Base-by-base conservation (phyloP, 306 rosid genomes). In the Lagenaria siceraria region DNA sequence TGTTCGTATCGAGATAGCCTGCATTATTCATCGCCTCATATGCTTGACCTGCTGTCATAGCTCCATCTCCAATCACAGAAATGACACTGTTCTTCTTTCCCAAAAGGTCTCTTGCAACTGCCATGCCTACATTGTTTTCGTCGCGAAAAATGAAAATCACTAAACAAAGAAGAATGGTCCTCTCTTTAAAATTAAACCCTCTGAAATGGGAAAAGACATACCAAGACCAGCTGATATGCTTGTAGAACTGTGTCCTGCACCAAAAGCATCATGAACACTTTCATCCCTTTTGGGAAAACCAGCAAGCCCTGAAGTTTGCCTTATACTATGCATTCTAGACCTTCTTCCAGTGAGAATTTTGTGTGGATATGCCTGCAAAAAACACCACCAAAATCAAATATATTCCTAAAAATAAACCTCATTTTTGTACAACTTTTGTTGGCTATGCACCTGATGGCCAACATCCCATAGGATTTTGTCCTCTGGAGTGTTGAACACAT, bases 221-320 rank as follows among this genome's bases (percentile, higher is more conserved):
- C 97, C 98, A 79, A 95, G 96, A 76, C 93, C 98, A 13, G 98
- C 98, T 48, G 98, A 95, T 78, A 95, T 92, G 84, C 98, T 95
- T 40, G 98, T 95, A 53, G 97, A 95, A 77, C 98, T 95, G 77
- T 95, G 97, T 0, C 97, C 97, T 14, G 74, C 96, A 1, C 98
- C 98, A 76, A 95, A 95, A 83, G 98, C 96, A 80, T 95, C 98
- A 77, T 95, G 78, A 84, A 80, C 35, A 27, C 98, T 95, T 81
- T 95, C 98, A 18, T 95, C 97, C 85, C 97, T 86, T 79, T 95
- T 95, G 19, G 99, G 96, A 80, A 95, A 95, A 12, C 97, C 97
- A 5, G 97, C 95, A 58, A 95, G 88, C 36, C 99, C 99, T 60
- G 93, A 89, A 78, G 97, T 90, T 83, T 92, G 88, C 78, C 99